Conservation (phyloP, 2,329 filamentous ascomycete species). For the Trichophyton simii region DNA sequence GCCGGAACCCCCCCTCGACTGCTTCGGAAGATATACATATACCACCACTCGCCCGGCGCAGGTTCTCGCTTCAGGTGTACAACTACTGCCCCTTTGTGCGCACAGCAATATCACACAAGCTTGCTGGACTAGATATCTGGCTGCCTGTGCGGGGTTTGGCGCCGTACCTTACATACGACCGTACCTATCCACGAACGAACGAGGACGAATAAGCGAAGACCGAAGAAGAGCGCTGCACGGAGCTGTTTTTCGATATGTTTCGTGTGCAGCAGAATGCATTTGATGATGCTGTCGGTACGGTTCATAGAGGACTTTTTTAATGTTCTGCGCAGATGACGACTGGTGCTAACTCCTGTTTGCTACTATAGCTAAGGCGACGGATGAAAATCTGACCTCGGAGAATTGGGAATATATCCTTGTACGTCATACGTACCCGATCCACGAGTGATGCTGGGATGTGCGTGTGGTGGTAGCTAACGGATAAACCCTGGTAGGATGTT, state of each 20-base stretch:
- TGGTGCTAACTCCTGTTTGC: slow-evolving; percentile 19
- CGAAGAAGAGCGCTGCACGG: neutral
- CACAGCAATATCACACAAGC: too few species aligned
- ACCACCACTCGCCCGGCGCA: neutral
- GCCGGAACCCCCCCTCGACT: neutral
- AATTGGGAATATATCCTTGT: slow-evolving; percentile 61
- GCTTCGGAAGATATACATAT: neutral
- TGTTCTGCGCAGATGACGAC: neutral
- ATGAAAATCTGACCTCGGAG: slow-evolving; percentile 89
- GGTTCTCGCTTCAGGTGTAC: neutral
- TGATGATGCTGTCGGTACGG: slow-evolving; percentile 55
- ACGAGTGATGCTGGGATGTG: neutral
- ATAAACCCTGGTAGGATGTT: slow-evolving; percentile 37
- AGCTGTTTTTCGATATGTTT: slow-evolving; percentile 35
- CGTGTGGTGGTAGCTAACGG: neutral
- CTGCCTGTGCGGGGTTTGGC: neutral
- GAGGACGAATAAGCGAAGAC: neutral
- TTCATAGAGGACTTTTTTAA: neutral
- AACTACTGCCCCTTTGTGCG: too few species aligned
- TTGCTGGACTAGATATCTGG: neutral
- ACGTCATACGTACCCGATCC: slow-evolving; percentile 15
- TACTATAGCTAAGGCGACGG: slow-evolving; percentile 63
- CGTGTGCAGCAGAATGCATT: slow-evolving; percentile 54
- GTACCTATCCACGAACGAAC: neutral
- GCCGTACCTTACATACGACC: neutral